A percentile compares a stretch with the other conserved stretches of the same genome.
Evolutionary conservation across 169 alveolate species (phyloP).

Genomic region (Condylostoma magnum): DNA sequence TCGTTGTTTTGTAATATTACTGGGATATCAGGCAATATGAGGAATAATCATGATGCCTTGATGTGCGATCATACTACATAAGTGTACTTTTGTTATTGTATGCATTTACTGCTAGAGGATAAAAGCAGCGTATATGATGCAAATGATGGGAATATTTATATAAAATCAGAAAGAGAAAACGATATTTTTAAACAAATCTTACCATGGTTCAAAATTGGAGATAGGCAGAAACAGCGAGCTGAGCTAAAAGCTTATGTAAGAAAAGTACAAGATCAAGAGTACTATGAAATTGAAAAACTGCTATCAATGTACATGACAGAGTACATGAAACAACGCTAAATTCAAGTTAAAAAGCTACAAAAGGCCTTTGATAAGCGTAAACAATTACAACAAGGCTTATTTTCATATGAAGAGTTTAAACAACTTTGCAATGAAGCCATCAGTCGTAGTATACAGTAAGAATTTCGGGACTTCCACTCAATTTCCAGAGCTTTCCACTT

Average conservation of each 20-base stretch:
- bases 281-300: constrained; percentile 1
- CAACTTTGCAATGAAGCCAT: neutral
- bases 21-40: constrained; percentile 14
- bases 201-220: constrained; percentile 4
- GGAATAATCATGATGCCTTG: neutral
- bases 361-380: neutral
- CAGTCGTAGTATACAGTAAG: too few relatives aligned
- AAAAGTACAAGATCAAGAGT: neutral
- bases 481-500: constrained; percentile 12
- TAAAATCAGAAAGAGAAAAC: neutral
- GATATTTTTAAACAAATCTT: neutral
- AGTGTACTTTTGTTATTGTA: constrained; percentile 19
- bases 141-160: constrained; percentile 18
- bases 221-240: neutral
- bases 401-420: constrained; percentile 6
- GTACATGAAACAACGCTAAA: neutral
- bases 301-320: neutral
- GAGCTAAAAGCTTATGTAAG: neutral
- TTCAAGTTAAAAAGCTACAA: neutral
- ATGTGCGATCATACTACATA: constrained; percentile 2
- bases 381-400: constrained; percentile 10
- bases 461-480: too few relatives aligned
- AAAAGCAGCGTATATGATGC: neutral
- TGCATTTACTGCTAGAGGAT: neutral
- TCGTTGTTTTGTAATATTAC: constrained; percentile 9